phyloP scores from a whole-genome alignment of 108 stramenopile genomes.

The Cyclotella baltica region DNA sequence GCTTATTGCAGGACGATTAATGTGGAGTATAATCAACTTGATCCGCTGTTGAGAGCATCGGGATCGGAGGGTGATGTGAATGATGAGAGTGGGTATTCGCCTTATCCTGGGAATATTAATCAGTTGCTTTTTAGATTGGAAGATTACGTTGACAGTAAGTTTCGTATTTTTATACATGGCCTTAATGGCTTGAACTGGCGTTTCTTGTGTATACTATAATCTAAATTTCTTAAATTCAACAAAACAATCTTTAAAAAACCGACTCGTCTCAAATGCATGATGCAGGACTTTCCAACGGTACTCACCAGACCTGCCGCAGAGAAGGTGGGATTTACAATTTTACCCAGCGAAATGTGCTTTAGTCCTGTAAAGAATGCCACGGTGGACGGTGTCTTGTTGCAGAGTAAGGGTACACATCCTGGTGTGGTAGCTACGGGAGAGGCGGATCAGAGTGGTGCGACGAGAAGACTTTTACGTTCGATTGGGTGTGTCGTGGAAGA shows the following conservation, averaged over 20 bases:
- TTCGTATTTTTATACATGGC: too few species aligned
- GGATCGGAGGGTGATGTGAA: constrained; percentile 94
- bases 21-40: constrained; percentile 99
- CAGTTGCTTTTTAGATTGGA: constrained; percentile 89
- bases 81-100: constrained; percentile 92
- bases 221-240: too few species aligned
- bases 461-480: constrained; percentile 65
- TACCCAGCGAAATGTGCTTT: constrained; percentile 89
- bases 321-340: constrained; percentile 95
- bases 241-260: constrained; percentile 98
- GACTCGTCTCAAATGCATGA: constrained; percentile 99
- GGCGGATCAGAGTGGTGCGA: constrained; percentile 85
- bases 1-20: constrained; percentile 76
- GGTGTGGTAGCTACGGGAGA: constrained; percentile 94
- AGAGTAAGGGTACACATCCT: constrained; percentile 86
- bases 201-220: too few species aligned
- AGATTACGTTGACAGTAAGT: constrained; percentile 71
- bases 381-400: constrained; percentile 82
- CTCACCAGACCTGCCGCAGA: constrained; percentile 65
- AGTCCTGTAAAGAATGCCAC: constrained; percentile 97
- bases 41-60: constrained; percentile 92
- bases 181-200: too few species aligned
- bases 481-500: constrained; percentile 77
- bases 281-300: constrained; percentile 98
- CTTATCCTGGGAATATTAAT: constrained; percentile 99